Percentiles rank a stretch among this genome's conserved stretches.
Conservation (phyloP, 345 rosid species). For the Citrus trifoliata region DNA sequence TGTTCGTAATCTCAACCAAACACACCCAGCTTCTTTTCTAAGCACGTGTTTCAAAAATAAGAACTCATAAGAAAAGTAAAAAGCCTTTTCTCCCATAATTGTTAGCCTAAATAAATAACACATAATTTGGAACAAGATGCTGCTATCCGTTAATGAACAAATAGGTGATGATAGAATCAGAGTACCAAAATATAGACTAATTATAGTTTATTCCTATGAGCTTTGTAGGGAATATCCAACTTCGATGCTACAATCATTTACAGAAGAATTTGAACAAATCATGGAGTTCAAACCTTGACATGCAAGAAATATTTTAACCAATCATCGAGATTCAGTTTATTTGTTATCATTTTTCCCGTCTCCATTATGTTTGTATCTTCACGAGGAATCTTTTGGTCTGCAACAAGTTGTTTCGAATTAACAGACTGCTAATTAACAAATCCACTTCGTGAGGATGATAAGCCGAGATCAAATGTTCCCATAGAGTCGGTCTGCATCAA, state of each 20-base stretch:
- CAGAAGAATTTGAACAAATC: background rate
- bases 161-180: background rate
- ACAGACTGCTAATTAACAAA: constrained; percentile 24
- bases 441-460: constrained; percentile 47
- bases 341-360: background rate
- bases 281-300: background rate
- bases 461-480: constrained; percentile 85
- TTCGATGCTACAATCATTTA: background rate
- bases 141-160: background rate
- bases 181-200: too few relatives aligned
- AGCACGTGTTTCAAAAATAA: too few relatives aligned
- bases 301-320: background rate
- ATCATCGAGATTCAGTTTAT: background rate
- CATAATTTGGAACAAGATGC: background rate
- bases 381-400: background rate
- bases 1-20: too few relatives aligned
- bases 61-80: too few relatives aligned
- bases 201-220: too few relatives aligned
- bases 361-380: constrained; percentile 6
- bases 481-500: constrained; percentile 67
- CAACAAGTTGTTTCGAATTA: background rate
- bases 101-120: too few relatives aligned
- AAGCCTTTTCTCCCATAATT: too few relatives aligned
- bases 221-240: too few relatives aligned
- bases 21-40: too few relatives aligned